phyloP scores from a whole-genome alignment of 768 basidiomycete genomes.

The Leucosporidium yakuticum region DNA sequence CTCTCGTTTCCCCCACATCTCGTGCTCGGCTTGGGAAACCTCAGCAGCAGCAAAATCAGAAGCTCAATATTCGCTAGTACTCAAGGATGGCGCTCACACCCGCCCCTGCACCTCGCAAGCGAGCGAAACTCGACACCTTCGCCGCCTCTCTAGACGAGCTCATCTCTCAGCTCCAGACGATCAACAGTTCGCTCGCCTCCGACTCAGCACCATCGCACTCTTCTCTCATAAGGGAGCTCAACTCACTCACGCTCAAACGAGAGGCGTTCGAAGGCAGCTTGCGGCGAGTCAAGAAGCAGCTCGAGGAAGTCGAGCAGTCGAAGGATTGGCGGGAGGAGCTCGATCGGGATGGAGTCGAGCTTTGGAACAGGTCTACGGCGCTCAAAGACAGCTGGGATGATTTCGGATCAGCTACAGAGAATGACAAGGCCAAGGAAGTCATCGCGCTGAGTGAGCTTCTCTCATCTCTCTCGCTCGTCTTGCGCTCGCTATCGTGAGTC shows the following conservation, averaged over 20 bases:
- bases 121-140: background rate
- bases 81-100: background rate
- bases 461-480: no score
- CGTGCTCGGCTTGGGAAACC: background rate
- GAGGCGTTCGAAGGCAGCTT: background rate
- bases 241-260: background rate
- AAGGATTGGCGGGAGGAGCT: slow-evolving; percentile 10
- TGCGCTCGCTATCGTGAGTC: no score
- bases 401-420: background rate
- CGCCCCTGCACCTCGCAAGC: background rate
- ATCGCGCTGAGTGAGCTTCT: background rate
- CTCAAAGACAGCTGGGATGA: background rate
- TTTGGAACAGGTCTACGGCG: slow-evolving; percentile 14
- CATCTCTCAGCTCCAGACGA: background rate
- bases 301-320: background rate
- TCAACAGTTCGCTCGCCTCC: background rate
- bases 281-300: background rate
- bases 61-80: background rate
- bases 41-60: background rate
- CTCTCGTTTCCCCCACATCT: background rate
- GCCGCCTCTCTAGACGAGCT: background rate
- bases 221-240: background rate
- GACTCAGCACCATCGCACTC: background rate
- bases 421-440: no score
- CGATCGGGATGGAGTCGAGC: background rate